Conservation (phyloP, 176 grass and related monocot genomes). For the Ensete glaucum region DNA sequence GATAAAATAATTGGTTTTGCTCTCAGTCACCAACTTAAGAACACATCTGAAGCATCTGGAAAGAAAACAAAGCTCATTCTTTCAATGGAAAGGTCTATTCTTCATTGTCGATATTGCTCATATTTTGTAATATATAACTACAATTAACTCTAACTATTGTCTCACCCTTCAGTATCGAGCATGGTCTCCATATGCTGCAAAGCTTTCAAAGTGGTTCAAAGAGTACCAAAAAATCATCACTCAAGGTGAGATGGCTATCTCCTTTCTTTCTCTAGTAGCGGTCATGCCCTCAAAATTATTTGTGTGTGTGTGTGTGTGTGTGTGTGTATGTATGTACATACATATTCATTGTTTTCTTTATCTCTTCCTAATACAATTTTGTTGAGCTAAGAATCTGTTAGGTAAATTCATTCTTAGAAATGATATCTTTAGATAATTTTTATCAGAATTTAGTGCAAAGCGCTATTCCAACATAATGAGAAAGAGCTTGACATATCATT, state of each 20-base stretch:
- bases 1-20: conserved; percentile 96
- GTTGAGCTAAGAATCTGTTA: background rate
- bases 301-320: too few relatives aligned
- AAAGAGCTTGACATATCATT: background rate
- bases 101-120: conserved; percentile 15
- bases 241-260: conserved; percentile 41
- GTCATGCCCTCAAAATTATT: too few relatives aligned
- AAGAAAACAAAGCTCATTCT: conserved; percentile 45
- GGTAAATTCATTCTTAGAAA: background rate
- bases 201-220: conserved; percentile 58
- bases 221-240: conserved; percentile 88
- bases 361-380: conserved; percentile 1
- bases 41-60: conserved; percentile 25
- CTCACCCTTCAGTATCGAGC: conserved; percentile 40
- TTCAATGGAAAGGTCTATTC: conserved; percentile 54
- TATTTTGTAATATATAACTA: background rate
- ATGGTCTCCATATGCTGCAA: conserved; percentile 69
- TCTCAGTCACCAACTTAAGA: conserved; percentile 68
- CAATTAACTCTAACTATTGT: background rate
- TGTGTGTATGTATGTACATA: too few relatives aligned
- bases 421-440: background rate
- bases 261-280: background rate
- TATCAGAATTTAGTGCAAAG: background rate
- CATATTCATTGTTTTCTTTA: background rate
- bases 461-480: background rate